Conservation (phyloP, 305 asterid genomes). For the Rubia tinctorum region DNA sequence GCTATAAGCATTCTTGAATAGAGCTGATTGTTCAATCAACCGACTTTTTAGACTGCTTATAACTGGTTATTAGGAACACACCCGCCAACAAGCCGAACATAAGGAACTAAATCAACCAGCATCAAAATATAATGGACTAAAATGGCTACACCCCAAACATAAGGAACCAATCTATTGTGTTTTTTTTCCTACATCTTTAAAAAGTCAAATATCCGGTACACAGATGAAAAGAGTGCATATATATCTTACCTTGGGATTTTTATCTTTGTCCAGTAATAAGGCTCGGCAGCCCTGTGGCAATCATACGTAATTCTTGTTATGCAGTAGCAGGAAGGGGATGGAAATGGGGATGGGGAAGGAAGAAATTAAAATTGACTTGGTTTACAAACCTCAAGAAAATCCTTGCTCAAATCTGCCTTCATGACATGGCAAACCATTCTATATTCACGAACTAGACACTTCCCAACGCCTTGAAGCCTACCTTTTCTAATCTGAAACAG, state of each 20-base stretch:
- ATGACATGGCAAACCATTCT: slow-evolving; percentile 76
- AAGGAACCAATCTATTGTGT: background rate
- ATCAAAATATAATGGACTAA: background rate
- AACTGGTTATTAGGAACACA: background rate
- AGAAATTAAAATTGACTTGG: slow-evolving; percentile 6
- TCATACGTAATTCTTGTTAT: slow-evolving; percentile 20
- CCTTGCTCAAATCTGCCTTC: slow-evolving; percentile 65
- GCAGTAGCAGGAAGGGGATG: background rate
- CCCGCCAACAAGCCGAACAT: background rate
- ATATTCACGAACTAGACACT: slow-evolving; percentile 80
- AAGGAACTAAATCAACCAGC: background rate
- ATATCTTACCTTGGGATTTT: slow-evolving; percentile 71
- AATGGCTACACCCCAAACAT: background rate
- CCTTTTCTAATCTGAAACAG: slow-evolving; percentile 70
- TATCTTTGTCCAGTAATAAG: slow-evolving; percentile 82
- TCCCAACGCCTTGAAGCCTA: slow-evolving; percentile 77
- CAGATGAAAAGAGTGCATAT: background rate
- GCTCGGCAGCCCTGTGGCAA: slow-evolving; percentile 90
- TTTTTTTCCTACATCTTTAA: background rate
- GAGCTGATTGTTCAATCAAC: background rate
- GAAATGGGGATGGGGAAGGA: background rate
- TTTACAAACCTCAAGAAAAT: slow-evolving; percentile 65
- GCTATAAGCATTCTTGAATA: background rate
- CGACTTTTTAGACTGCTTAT: background rate
- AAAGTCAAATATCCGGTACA: background rate